phyloP scores from a whole-genome alignment of 192 early-diverging fungal species.

The Geranomyces michiganensis region DNA sequence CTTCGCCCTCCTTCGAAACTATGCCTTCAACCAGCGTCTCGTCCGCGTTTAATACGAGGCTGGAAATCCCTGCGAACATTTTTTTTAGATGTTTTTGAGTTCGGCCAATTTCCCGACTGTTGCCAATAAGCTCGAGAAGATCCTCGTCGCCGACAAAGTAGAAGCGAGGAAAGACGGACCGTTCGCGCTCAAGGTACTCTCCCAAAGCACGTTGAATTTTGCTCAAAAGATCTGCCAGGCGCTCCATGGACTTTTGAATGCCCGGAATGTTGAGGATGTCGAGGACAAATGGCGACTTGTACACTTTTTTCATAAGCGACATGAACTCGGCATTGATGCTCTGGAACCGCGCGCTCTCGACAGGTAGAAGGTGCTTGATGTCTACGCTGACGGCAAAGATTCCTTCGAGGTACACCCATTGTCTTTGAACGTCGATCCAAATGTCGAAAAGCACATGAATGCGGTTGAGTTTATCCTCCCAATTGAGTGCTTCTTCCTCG shows the following conservation, averaged over 20 bases:
- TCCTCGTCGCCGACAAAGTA: constrained; percentile 99
- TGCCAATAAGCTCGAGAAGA: constrained; percentile 99
- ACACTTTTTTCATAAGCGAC: constrained; percentile 97
- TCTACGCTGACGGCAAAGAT: constrained; percentile 96
- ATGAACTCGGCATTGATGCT: constrained; percentile 99
- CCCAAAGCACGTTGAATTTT: constrained; percentile 99
- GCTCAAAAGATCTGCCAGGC: constrained; percentile 85
- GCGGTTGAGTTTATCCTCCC: constrained; percentile 97
- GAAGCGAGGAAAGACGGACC: constrained; percentile 96
- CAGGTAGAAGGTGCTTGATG: constrained; percentile 95
- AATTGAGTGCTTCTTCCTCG: constrained; percentile 91
- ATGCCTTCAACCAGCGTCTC: constrained; percentile 71
- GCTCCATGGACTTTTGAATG: constrained; percentile 95
- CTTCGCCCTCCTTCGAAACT: constrained; percentile 92
- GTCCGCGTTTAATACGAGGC: constrained; percentile 84
- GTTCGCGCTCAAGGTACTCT: constrained; percentile 97
- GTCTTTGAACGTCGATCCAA: constrained; percentile 99
- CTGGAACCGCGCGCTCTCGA: constrained; percentile 94
- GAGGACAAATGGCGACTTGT: constrained; percentile 95
- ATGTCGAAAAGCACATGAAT: constrained; percentile 97
- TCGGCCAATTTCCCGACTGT: constrained; percentile 90
- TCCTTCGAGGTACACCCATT: constrained; percentile 99
- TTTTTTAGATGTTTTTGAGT: constrained; percentile 99
- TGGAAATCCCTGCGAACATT: constrained; percentile 97
- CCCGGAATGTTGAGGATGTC: constrained; percentile 92